phyloP scores from a whole-genome alignment of 257 asterid genomes.

The Ocimum tenuiflorum region DNA sequence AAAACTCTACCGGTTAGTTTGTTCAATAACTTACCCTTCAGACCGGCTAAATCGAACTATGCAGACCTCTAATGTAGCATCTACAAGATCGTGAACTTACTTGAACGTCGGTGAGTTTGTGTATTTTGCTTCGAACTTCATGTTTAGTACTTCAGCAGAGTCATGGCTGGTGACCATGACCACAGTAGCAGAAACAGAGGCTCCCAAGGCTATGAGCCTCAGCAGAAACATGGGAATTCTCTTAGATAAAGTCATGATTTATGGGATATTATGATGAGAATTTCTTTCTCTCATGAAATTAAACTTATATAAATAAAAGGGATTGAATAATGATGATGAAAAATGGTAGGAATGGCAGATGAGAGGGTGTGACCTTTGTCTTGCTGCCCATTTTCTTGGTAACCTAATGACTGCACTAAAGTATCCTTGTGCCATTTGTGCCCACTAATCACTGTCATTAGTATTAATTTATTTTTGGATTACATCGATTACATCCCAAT shows the following conservation, averaged over 20 bases:
- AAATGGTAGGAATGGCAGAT: conserved; percentile 56
- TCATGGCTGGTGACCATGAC: conserved; percentile 64
- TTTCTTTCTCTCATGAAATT: background rate
- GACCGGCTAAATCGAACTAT: too few species aligned
- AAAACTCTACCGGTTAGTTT: too few species aligned
- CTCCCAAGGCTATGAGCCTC: conserved; percentile 70
- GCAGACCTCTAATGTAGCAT: too few species aligned
- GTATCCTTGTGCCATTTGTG: conserved; percentile 7
- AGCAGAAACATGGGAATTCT: conserved; percentile 44
- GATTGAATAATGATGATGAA: background rate
- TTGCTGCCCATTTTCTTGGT: conserved; percentile 37
- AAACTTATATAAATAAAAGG: background rate
- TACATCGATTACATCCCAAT: too few species aligned
- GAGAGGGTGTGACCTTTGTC: conserved; percentile 31
- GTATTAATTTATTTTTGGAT: too few species aligned
- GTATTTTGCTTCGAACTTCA: conserved; percentile 66
- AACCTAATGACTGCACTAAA: conserved; percentile 40
- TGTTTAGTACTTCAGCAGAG: conserved; percentile 41
- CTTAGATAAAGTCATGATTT: conserved; percentile 37
- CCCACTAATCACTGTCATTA: background rate
- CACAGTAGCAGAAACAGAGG: conserved; percentile 40
- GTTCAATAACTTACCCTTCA: too few species aligned
- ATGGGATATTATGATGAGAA: background rate
- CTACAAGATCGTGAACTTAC: conserved; percentile 24
- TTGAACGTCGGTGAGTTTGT: conserved; percentile 60